Evolutionary conservation across 306 rosid genomes (phyloP), one percentile per base, ranked within the genome.

Genomic region (Lablab purpureus): DNA sequence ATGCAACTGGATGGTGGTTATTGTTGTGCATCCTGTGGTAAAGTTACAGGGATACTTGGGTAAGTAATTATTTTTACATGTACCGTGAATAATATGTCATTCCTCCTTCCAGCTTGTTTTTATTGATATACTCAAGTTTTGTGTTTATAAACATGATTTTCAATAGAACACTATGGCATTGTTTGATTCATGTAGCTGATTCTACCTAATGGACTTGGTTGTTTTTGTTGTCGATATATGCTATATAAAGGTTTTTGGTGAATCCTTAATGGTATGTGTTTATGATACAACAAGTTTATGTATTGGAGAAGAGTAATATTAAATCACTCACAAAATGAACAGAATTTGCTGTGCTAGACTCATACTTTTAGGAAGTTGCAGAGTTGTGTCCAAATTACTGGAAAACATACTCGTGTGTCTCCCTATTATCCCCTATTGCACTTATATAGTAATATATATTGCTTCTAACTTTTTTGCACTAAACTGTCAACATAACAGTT

Each of bases 1-100:
- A 91, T 92, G 97, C 95, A 95, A 84, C 93, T 95, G 68, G 99
- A 95, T 74, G 99, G 99, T 72, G 89, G 92, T 67, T 95, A 92
- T 87, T 95, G 97, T 25, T 95, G 99, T 76, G 98, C 92, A 37
- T 85, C 94, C 72, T 95, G 99, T 82, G 99, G 99, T 81, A 90
- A 95, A 92, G 98, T 95, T 67, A 82, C 97, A 2, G 96, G 98
- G 82, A 90, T 95, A 85, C 95, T 95, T 37, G 94, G 96, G 99
- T 95, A 87, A 74, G 97, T 85, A 34, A 32, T 76, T 67, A 72
- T 73, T 63, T 80, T 58, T 67, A 21, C 60, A 43, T 47, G 58
- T 67, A 34, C 75, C 69, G 22, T 65, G 68, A 54, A 67, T 73
- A 75, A 21, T 76, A 71, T 73, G 28, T 63, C 69, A 23, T 51